A percentile compares a stretch with the other conserved stretches of the same genome.
phyloP scores from a whole-genome alignment of 1,284 basidiomycete genomes.

The Leccinum angustisporum region DNA sequence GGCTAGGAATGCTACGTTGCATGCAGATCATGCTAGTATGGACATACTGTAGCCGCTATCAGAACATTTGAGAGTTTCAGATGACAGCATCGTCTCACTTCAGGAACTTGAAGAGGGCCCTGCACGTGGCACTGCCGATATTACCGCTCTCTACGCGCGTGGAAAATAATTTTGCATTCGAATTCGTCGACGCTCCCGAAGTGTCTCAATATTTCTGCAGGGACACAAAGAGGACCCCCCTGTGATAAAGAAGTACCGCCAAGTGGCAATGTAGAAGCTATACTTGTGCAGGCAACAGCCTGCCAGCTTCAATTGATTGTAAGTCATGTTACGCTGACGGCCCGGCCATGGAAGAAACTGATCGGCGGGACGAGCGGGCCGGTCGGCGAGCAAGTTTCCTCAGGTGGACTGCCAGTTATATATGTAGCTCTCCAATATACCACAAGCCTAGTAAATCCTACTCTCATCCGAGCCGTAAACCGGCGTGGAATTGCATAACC shows the following conservation, averaged over 20 bases:
- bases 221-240: too few relatives aligned
- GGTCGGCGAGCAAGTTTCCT: background rate
- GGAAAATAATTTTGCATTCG: background rate
- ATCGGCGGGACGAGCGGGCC: background rate
- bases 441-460: too few relatives aligned
- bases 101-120: too few relatives aligned
- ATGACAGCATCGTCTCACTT: background rate
- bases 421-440: background rate
- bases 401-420: background rate
- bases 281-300: background rate
- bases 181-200: background rate
- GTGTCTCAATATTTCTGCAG: too few relatives aligned
- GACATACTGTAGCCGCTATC: too few relatives aligned
- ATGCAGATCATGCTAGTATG: background rate
- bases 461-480: background rate
- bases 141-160: background rate
- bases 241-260: too few relatives aligned
- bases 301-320: too few relatives aligned
- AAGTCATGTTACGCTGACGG: background rate
- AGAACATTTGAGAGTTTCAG: background rate
- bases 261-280: too few relatives aligned
- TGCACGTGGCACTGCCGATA: background rate
- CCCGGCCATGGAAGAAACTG: background rate
- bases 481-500: background rate
- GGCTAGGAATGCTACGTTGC: background rate